A percentile compares a stretch with the other conserved stretches of the same genome.
Conservation (phyloP, 805 yeast species). For the Candida caryicola region DNA sequence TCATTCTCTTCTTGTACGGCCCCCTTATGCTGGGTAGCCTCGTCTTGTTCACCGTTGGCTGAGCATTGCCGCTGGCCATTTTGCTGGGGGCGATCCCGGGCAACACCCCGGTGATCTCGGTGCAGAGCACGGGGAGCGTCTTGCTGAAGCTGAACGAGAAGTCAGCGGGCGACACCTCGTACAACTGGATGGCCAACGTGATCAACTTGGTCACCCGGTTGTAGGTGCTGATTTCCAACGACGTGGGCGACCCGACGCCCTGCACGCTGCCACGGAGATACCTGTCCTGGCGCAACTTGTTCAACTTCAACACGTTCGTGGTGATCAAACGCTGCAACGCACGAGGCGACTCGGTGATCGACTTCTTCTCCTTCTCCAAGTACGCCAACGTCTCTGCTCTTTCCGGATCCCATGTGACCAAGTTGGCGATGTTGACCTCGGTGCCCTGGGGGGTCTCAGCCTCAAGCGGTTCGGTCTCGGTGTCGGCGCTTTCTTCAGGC, state of each 20-base stretch:
- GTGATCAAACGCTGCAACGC: constrained; percentile 36
- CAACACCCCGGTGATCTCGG: constrained; percentile 73
- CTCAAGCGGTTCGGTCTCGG: constrained; percentile 1
- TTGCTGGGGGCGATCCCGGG: constrained; percentile 53
- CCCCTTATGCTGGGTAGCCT: constrained; percentile 41
- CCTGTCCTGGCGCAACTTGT: constrained; percentile 41
- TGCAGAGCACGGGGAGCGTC: constrained; percentile 64
- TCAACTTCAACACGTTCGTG: constrained; percentile 28
- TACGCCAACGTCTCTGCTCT: constrained; percentile 22
- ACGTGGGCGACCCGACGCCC: constrained; percentile 24
- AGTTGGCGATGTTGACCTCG: constrained; percentile 28
- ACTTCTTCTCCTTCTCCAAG: constrained; percentile 23
- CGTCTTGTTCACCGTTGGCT: constrained; percentile 8
- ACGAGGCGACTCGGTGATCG: constrained; percentile 24
- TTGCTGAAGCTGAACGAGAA: constrained; percentile 33
- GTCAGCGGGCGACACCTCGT: constrained; percentile 23
- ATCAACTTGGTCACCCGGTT: constrained; percentile 28
- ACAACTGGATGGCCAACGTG: constrained; percentile 30
- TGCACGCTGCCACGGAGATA: constrained; percentile 27
- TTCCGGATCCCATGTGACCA: constrained; percentile 37
- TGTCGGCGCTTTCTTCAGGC: constrained; percentile 7
- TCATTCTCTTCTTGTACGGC: constrained; percentile 35
- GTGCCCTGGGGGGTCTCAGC: no score
- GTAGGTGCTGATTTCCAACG: constrained; percentile 27
- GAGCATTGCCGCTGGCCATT: constrained; percentile 2